Evolutionary conservation across 352 stramenopile species (phyloP).

Genomic region (Phytophthora idaei): DNA sequence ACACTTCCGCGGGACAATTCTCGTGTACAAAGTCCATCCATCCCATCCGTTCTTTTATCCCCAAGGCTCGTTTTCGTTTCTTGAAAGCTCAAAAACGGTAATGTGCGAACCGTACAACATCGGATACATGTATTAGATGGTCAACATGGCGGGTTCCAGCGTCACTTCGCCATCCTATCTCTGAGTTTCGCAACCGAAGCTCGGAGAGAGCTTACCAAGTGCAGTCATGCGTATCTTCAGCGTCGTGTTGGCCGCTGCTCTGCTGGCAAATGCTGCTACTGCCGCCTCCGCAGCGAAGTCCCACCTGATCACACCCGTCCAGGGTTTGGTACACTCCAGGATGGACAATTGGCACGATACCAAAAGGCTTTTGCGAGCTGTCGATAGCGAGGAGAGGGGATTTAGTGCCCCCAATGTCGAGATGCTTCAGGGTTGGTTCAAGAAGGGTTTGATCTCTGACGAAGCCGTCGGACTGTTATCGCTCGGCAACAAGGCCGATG

Average conservation of each 20-base stretch:
- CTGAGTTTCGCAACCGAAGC: background rate
- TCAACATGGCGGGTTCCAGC: background rate
- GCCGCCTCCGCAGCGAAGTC: background rate
- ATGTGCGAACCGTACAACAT: background rate
- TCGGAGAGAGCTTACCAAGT: background rate
- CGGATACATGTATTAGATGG: background rate
- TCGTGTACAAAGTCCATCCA: too few species aligned
- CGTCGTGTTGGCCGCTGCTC: background rate
- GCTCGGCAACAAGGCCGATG: conserved; percentile 6
- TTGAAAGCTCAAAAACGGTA: background rate
- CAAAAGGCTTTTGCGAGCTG: conserved; percentile 3
- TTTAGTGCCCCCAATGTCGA: conserved; percentile 8
- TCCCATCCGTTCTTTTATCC: background rate
- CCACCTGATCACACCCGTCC: background rate
- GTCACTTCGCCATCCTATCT: background rate
- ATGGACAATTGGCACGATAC: background rate
- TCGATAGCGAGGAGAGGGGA: conserved; percentile 6
- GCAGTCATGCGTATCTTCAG: background rate
- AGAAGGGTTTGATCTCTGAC: conserved; percentile 11
- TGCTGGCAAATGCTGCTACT: background rate
- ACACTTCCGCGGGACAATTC: too few species aligned
- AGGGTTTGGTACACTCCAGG: background rate
- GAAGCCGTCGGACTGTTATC: conserved; percentile 4
- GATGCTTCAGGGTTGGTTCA: conserved; percentile 6
- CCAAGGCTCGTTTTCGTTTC: background rate